Conservation (phyloP, 495 filamentous ascomycete genomes). For the Aspergillus indologenus region DNA sequence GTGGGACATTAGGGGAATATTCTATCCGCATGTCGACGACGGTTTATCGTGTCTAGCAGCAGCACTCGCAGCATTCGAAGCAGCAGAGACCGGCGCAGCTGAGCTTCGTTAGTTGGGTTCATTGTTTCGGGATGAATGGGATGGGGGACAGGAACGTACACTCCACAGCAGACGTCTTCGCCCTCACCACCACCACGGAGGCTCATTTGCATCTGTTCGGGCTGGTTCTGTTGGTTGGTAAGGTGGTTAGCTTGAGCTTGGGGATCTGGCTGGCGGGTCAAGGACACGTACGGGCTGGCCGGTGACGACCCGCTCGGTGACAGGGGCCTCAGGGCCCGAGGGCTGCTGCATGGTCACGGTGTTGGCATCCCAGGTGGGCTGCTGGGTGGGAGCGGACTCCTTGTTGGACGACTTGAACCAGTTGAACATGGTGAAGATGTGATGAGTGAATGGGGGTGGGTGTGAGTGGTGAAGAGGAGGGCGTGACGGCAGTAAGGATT, state of each 20-base stretch:
- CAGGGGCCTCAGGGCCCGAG: constrained; percentile 15
- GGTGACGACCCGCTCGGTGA: constrained; percentile 9
- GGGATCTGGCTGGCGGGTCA: background rate
- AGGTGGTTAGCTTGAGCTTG: background rate
- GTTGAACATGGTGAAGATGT: constrained; percentile 9
- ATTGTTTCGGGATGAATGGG: background rate
- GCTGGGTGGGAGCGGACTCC: constrained; percentile 12
- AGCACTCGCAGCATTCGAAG: constrained; percentile 27
- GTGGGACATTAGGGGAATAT: background rate
- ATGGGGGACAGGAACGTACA: constrained; percentile 14
- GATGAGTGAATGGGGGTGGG: background rate
- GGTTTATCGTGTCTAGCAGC: constrained; percentile 14
- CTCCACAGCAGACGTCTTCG: constrained; percentile 22
- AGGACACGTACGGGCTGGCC: constrained; percentile 17
- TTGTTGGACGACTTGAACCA: constrained; percentile 24
- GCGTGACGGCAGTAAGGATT: background rate
- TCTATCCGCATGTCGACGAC: background rate
- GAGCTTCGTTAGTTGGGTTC: background rate
- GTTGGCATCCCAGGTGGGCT: constrained; percentile 22
- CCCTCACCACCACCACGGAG: constrained; percentile 23
- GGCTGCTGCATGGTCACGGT: constrained; percentile 27
- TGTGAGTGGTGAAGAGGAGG: background rate
- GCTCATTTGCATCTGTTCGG: constrained; percentile 19
- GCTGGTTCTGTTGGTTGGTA: constrained; percentile 3
- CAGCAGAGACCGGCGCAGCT: constrained; percentile 25